A percentile compares a stretch with the other conserved stretches of the same genome.
Conservation (phyloP, 2,329 filamentous ascomycete genomes). For the Alternaria burnsii region DNA sequence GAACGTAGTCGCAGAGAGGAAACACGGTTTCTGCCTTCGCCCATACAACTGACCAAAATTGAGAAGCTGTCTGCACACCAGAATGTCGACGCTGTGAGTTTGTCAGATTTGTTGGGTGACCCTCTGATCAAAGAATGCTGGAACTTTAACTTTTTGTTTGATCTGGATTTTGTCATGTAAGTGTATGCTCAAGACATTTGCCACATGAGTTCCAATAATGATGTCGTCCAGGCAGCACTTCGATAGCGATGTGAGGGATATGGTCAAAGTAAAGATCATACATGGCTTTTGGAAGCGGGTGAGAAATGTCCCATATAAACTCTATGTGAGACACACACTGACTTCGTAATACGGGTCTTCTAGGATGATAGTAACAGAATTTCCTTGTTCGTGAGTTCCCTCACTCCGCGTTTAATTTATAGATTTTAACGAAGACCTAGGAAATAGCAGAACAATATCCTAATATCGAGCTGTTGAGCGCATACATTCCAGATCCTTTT, state of each 20-base stretch:
- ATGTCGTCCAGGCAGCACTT: conserved; percentile 56
- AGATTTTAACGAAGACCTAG: conserved; percentile 52
- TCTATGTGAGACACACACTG: neutral
- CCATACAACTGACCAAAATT: conserved; percentile 76
- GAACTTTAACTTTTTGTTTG: conserved; percentile 74
- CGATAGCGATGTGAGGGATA: conserved; percentile 62
- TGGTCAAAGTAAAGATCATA: conserved; percentile 66
- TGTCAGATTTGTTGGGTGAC: conserved; percentile 75
- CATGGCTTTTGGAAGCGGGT: conserved; percentile 71
- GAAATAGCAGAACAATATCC: conserved; percentile 67
- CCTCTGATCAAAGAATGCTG: conserved; percentile 76
- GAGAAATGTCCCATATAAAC: neutral
- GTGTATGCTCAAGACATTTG: conserved; percentile 1
- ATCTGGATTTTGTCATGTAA: conserved; percentile 69
- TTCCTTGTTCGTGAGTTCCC: conserved; percentile 62
- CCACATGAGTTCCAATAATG: conserved; percentile 1
- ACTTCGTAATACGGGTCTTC: neutral
- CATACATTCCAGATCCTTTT: conserved; percentile 83
- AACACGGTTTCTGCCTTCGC: conserved; percentile 61
- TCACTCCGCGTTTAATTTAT: neutral
- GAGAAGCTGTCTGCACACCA: conserved; percentile 65
- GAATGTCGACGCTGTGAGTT: conserved; percentile 72
- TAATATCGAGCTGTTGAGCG: conserved; percentile 75
- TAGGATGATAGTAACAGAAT: conserved; percentile 67
- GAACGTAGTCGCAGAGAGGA: neutral